Conservation (phyloP, 2,329 filamentous ascomycete species). For the Clarireedia hainanense region DNA sequence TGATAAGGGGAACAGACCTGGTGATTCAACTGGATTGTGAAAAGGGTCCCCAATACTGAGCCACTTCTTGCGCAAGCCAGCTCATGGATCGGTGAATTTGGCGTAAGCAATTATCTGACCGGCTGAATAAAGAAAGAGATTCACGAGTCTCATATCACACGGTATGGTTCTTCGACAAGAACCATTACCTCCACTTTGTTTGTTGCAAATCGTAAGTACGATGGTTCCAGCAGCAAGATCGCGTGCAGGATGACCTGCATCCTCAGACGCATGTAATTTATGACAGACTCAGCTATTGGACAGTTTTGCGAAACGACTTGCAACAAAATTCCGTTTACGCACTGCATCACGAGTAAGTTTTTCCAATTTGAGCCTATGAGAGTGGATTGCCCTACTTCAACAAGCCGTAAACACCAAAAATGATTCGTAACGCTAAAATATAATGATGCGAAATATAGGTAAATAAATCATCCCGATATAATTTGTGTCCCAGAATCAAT, state of each 20-base stretch:
- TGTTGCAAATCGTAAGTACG: slow-evolving; percentile 1
- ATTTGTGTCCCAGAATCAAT: too few species aligned
- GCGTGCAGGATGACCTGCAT: not conserved
- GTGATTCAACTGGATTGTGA: too few species aligned
- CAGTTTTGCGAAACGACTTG: slow-evolving; percentile 1
- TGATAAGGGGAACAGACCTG: too few species aligned
- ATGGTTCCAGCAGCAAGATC: not conserved
- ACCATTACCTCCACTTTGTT: not conserved
- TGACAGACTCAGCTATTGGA: not conserved
- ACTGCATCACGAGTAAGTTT: not conserved
- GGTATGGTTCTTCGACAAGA: not conserved
- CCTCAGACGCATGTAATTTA: not conserved
- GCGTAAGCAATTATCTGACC: too few species aligned
- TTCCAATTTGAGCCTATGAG: not conserved
- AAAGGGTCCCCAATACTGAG: too few species aligned
- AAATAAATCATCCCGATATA: too few species aligned
- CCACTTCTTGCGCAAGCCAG: too few species aligned
- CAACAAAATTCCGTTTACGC: not conserved
- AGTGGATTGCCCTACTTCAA: not conserved
- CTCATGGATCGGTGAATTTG: too few species aligned
- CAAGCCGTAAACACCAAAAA: not conserved
- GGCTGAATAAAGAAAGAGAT: too few species aligned
- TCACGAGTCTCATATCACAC: too few species aligned
- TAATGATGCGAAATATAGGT: not conserved
- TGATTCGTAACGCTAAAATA: not conserved